Base-by-base conservation (phyloP, 352 stramenopile genomes). In the Pythium aquatile region DNA sequence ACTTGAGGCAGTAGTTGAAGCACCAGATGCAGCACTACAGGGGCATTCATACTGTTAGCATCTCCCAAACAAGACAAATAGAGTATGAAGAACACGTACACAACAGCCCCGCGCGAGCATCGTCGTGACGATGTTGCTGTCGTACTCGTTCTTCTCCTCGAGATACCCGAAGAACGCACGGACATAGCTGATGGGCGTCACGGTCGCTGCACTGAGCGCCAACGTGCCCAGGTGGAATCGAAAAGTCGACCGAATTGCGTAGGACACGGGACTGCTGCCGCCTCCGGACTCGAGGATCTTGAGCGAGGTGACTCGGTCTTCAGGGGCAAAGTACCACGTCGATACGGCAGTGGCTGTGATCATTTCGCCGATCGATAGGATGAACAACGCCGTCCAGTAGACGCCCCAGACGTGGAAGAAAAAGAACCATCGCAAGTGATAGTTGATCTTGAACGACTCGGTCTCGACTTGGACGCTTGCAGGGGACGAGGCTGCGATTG, bases 1-100 rank as follows among this genome's bases (percentile, higher is more conserved):
- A 93, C 65, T 90, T 89, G 46, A 94, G 73, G 58, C 85, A 94
- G 33, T 76, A 76, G 57, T 91, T 90, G 72, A 94, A 94, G 68
- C 83, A 90, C 79, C 79, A 91, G 39, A 89, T 92, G 54, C 83
- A 94, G 70, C 85, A 92, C 83, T 94, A 30, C 24, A 49, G 20
- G 63, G 53, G 32, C 49, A 24, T 68, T 42, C 35, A 11, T 58
- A 26, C 17, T 42, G n/a, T 24, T 24, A 24, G 20, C 20, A 24
- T 24, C 20, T 24, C 20, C 20, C 20, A 24, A 24, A 24, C 20
- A 24, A 56, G 4, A 42, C n/a, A 32, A n/a, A 55, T n/a, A 48
- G 24, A 54, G 29, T 8, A 49, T 24, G 54, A 33, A 8, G 37
- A 33, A 24, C 2, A 87, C 82, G 53, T 83, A 94, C 85, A 61